phyloP scores from a whole-genome alignment of 257 asterid genomes.

The Solanum sejunctum region DNA sequence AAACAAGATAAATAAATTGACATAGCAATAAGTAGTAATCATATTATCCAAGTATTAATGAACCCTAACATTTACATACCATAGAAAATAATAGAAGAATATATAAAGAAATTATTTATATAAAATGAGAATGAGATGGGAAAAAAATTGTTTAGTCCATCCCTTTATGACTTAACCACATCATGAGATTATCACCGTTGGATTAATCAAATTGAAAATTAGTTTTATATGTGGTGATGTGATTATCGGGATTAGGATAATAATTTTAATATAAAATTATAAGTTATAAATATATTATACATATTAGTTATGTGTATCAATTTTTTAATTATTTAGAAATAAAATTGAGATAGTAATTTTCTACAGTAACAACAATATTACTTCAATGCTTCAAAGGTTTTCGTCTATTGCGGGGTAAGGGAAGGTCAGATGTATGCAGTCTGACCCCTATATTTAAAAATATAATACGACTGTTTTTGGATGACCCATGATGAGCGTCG shows the following conservation, averaged over 20 bases:
- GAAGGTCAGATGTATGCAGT: too few relatives aligned
- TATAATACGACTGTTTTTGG: too few relatives aligned
- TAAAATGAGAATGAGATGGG: not conserved
- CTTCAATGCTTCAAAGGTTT: too few relatives aligned
- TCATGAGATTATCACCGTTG: not conserved
- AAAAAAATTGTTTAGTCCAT: not conserved
- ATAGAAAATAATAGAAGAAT: not conserved
- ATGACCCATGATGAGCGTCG: too few relatives aligned
- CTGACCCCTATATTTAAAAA: too few relatives aligned
- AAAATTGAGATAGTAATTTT: too few relatives aligned
- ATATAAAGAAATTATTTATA: not conserved
- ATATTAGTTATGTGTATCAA: not conserved
- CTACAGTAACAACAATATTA: too few relatives aligned
- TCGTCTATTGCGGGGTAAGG: too few relatives aligned
- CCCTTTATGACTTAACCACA: not conserved
- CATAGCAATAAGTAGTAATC: not conserved
- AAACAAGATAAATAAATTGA: not conserved
- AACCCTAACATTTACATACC: too few relatives aligned
- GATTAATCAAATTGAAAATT: not conserved
- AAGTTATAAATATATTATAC: too few relatives aligned
- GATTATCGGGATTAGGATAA: not conserved
- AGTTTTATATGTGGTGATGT: not conserved
- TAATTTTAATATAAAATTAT: not conserved
- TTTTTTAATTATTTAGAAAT: not conserved
- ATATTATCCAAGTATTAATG: not conserved